Evolutionary conservation across 192 early-diverging fungal genomes (phyloP).

Genomic region (Globomyces pollinis-pini): DNA sequence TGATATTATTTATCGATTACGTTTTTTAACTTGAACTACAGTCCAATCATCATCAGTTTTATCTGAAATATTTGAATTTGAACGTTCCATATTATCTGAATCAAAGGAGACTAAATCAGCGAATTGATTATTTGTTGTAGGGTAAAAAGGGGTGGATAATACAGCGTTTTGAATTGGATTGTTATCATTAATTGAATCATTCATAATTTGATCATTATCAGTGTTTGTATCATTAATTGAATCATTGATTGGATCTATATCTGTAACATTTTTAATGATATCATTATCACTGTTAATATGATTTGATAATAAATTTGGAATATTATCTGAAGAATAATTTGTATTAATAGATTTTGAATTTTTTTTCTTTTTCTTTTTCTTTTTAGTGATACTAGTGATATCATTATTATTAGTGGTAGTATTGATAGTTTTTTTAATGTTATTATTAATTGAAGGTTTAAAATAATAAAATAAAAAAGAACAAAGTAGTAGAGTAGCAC

Average conservation of each 20-base stretch:
- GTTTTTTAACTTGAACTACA: neutral
- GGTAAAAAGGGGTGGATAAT: neutral
- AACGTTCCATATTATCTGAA: too few relatives aligned
- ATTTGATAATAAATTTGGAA: neutral
- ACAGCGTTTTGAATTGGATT: neutral
- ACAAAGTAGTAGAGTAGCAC: neutral
- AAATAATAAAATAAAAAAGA: neutral
- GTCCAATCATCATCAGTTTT: conserved; percentile 4
- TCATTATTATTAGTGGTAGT: neutral
- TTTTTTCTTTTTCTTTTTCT: conserved; percentile 3
- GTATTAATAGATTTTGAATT: neutral
- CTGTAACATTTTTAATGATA: neutral
- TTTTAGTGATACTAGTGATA: neutral
- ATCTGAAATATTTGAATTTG: too few relatives aligned
- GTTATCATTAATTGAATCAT: neutral
- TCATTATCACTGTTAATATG: neutral
- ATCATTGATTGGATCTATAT: neutral
- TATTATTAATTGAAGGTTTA: neutral
- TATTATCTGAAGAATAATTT: neutral
- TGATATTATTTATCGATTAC: too few relatives aligned
- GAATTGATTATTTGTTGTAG: neutral
- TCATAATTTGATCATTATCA: neutral
- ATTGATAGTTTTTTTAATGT: neutral
- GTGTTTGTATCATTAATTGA: neutral
- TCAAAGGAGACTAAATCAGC: neutral